phyloP scores from a whole-genome alignment of 345 rosid species.

The Tarenaya hassleriana region DNA sequence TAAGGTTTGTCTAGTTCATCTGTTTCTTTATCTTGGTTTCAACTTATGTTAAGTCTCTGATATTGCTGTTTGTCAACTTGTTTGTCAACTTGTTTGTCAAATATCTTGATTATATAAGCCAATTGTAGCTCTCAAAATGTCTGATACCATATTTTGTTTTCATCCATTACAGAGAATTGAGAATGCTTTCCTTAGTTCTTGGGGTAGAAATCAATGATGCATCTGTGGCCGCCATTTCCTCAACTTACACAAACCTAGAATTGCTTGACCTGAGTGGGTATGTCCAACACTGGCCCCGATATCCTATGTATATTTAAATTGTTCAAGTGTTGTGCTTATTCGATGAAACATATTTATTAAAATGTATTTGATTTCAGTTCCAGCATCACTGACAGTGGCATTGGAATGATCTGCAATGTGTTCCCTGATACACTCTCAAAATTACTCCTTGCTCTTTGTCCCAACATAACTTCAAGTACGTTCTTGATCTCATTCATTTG shows the following conservation, averaged over 20 bases:
- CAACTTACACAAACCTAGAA: slow-evolving; percentile 68
- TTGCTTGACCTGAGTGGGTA: slow-evolving; percentile 98
- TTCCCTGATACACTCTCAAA: slow-evolving; percentile 71
- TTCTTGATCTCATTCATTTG: slow-evolving; percentile 23
- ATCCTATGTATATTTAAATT: not conserved
- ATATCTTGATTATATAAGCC: not conserved
- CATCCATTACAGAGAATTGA: slow-evolving; percentile 61
- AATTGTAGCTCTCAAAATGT: slow-evolving; percentile 4
- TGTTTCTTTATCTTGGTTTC: slow-evolving; percentile 3
- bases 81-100: no score
- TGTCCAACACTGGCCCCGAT: slow-evolving; percentile 29
- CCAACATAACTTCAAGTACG: slow-evolving; percentile 95
- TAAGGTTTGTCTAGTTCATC: slow-evolving; percentile 47
- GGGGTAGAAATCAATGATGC: slow-evolving; percentile 89
- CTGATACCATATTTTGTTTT: slow-evolving; percentile 14
- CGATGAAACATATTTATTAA: not conserved
- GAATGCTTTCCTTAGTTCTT: slow-evolving; percentile 92
- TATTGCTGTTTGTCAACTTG: no score
- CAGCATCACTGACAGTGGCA: slow-evolving; percentile 88
- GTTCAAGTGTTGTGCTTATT: not conserved
- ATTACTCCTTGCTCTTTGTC: slow-evolving; percentile 90
- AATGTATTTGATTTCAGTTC: slow-evolving; percentile 52
- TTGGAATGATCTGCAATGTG: slow-evolving; percentile 94
- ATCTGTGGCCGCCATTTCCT: slow-evolving; percentile 87
- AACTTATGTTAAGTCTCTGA: no score